Base-by-base conservation (phyloP, 306 rosid species). In the Rosa lucieae region DNA sequence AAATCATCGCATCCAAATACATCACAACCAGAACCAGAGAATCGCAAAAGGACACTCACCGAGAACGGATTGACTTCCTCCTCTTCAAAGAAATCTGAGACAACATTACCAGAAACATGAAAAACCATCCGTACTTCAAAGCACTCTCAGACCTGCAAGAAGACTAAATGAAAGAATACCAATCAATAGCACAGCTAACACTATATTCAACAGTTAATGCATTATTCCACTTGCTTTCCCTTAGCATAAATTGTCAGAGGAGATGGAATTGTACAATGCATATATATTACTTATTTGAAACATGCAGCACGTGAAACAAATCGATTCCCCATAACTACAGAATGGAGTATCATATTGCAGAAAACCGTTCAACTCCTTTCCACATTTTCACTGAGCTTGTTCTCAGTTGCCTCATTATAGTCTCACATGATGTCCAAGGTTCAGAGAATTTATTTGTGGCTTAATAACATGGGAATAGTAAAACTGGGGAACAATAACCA, bases 61-160 rank as follows among this genome's bases (percentile, higher is more conserved):
- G 98, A 86, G 82, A 95, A 95, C 52, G 99, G 99, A 79, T 95
- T 95, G 80, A 95, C 98, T 88, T 94, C 88, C 15, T 87, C 94
- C 59, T 94, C 99, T 89, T 95, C 98, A 5, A 17, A 62, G 53
- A 42, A 75, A 70, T 52, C 48, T 15, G 74, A 71, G 68, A 70
- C 6, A 72, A 4, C 67, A 0, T 80, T 88, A 91, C 99, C 93
- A 90, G 32, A 90, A 93, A 90, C 87, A 95, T 0, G 88, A 95
- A 93, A 88, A 91, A 95, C 94, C 97, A 90, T 78, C 94, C 93
- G 74, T 75, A 95, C 66, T 86, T 93, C 73, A 95, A 46, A 77
- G 98, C 94, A 82, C 98, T 92, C 9, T 95, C 97, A 29, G 81
- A 85, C 94, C 99, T 95, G 97, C 86, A 87, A 85, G 63, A 85